Evolutionary conservation across 2,329 filamentous ascomycete species (phyloP), one percentile per base, ranked within the genome.

Genomic region (Shiraia sp.): DNA sequence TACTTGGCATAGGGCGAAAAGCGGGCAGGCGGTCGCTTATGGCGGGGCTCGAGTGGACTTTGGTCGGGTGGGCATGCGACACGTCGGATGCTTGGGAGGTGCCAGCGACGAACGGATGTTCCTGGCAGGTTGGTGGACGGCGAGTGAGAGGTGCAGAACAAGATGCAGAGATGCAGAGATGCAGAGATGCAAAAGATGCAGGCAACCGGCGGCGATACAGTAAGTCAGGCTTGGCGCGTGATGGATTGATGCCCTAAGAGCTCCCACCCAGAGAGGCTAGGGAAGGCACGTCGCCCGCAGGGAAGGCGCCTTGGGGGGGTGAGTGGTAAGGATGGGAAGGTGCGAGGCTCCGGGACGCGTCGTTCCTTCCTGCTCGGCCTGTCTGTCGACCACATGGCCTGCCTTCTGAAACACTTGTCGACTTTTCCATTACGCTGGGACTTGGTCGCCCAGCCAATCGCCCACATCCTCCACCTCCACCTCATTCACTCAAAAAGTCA

Each of bases 211-310:
- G n/a, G n/a, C n/a, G n/a, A n/a, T n/a, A n/a, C n/a, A n/a, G n/a
- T n/a, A n/a, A n/a, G n/a, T n/a, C n/a, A n/a, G n/a, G 43, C 43
- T 48, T 36, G 41, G 19, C 47, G 45, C 51, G 51, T 54, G 48
- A 34, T 29, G 14, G 15, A 34, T 29, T 19, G 15, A 22, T 22
- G 19, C 19, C 19, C 19, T n/a, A n/a, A n/a, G n/a, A n/a, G n/a
- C n/a, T n/a, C n/a, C n/a, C n/a, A n/a, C n/a, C n/a, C n/a, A n/a
- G n/a, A n/a, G n/a, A n/a, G n/a, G n/a, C n/a, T n/a, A n/a, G 19
- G 19, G 19, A 22, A 22, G 19, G 19, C 19, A 27, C 33, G 17
- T 16, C 7, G 13, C 14, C 24, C n/a, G 23, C 26, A 31, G 19
- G 36, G 36, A 39, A 32, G 36, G 22, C 36, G 36, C 19, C 8